These are phyloP conservation scores for Adansonia grandidieri DNA, from an alignment of 441 rosid species.

Conservation along the genomic window DNA sequence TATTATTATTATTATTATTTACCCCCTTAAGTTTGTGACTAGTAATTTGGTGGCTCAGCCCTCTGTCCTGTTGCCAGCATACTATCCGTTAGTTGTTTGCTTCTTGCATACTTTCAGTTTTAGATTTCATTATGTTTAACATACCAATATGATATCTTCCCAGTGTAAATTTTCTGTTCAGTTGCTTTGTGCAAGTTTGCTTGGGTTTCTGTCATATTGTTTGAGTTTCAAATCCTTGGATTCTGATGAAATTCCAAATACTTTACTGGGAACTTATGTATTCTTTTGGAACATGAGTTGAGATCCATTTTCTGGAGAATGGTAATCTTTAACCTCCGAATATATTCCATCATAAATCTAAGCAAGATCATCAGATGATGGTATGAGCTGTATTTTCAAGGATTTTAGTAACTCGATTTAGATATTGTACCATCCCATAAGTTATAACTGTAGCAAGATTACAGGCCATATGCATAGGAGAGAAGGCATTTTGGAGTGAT, in stretches of 20 bases:
- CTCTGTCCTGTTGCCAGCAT: slow-evolving; percentile 48
- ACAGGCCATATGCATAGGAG: not conserved
- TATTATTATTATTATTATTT: too few species aligned
- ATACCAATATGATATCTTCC: slow-evolving; percentile 2
- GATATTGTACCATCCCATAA: not conserved
- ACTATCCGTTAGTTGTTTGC: slow-evolving; percentile 53
- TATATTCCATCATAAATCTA: not conserved
- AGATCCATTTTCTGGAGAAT: slow-evolving; percentile 4
- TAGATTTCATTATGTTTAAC: not conserved
- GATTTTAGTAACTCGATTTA: not conserved
- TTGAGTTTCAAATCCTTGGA: not conserved
- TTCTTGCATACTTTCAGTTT: not conserved
- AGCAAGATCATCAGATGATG: not conserved
- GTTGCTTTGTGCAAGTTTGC: not conserved
- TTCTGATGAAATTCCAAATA: slow-evolving; percentile 5
- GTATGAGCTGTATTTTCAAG: too few species aligned
- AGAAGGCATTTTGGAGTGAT: too few species aligned
- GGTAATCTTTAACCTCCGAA: too few species aligned
- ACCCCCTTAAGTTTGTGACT: too few species aligned
- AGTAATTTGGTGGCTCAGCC: slow-evolving; percentile 49
- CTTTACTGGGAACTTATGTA: not conserved
- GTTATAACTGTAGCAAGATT: not conserved
- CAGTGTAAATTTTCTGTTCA: not conserved
- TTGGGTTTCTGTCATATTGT: not conserved
- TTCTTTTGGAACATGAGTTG: not conserved